phyloP scores from a whole-genome alignment of 1,139 yeast species.

The Yamadazyma diddensiae region DNA sequence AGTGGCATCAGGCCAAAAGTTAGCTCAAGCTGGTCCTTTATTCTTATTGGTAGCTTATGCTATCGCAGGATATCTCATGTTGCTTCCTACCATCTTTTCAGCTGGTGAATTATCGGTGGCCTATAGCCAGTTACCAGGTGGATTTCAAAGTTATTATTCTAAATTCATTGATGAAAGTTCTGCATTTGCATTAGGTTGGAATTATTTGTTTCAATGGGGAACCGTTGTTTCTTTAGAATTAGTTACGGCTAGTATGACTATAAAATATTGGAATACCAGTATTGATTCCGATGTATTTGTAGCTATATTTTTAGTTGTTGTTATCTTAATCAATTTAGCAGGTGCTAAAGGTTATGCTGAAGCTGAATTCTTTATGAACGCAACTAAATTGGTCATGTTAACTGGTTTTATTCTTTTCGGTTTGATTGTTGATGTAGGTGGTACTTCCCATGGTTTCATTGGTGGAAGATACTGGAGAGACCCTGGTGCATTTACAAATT shows the following conservation, averaged over 20 bases:
- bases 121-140: constrained; percentile 30
- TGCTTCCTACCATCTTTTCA: constrained; percentile 34
- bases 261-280: constrained; percentile 27
- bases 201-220: constrained; percentile 35
- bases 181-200: constrained; percentile 39
- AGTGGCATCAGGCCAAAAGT: constrained; percentile 34
- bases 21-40: constrained; percentile 33
- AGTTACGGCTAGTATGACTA: constrained; percentile 36
- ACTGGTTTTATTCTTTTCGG: constrained; percentile 41
- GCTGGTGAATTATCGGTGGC: constrained; percentile 37
- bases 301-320: constrained; percentile 34
- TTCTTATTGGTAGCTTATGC: constrained; percentile 32
- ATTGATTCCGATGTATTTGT: constrained; percentile 41
- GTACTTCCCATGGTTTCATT: constrained; percentile 36
- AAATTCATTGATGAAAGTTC: constrained; percentile 34
- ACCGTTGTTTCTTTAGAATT: constrained; percentile 34
- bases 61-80: constrained; percentile 32
- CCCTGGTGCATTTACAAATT: constrained; percentile 37
- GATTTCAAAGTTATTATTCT: constrained; percentile 32
- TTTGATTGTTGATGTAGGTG: constrained; percentile 39
- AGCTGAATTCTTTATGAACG: constrained; percentile 40
- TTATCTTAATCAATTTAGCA: constrained; percentile 32
- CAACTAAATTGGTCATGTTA: constrained; percentile 35
- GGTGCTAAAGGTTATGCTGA: constrained; percentile 47
- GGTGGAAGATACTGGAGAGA: constrained; percentile 49